These are phyloP conservation scores for Cudoniella acicularis DNA, from an alignment of 495 filamentous ascomycete genomes.

Conservation along the genomic window DNA sequence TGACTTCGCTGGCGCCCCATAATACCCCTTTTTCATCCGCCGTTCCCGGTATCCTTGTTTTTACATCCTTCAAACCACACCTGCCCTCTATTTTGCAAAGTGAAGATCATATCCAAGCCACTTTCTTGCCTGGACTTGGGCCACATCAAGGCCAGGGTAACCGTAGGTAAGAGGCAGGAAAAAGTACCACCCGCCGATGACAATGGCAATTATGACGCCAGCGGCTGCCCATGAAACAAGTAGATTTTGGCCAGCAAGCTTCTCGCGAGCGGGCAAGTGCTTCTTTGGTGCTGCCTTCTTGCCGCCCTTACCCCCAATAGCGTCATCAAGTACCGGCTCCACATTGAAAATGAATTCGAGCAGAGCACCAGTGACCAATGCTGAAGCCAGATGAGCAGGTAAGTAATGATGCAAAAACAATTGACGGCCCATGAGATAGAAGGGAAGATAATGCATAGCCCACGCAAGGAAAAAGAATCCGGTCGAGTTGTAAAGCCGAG, in stretches of 20 bases:
- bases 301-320: slow-evolving; percentile 43
- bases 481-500: slow-evolving; percentile 93
- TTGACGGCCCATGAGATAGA: slow-evolving; percentile 96
- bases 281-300: slow-evolving; percentile 47
- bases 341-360: slow-evolving; percentile 95
- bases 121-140: slow-evolving; percentile 78
- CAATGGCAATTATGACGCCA: slow-evolving; percentile 60
- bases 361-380: slow-evolving; percentile 92
- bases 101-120: slow-evolving; percentile 97
- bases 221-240: slow-evolving; percentile 74
- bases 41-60: neutral
- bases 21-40: neutral
- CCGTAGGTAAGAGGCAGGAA: slow-evolving; percentile 95
- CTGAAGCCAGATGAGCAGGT: slow-evolving; percentile 85
- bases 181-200: slow-evolving; percentile 81
- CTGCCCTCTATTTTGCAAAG: slow-evolving; percentile 78
- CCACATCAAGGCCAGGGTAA: slow-evolving; percentile 81
- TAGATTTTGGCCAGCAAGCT: slow-evolving; percentile 76
- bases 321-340: slow-evolving; percentile 59
- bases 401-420: slow-evolving; percentile 98
- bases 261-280: slow-evolving; percentile 70
- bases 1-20: neutral
- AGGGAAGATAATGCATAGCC: slow-evolving; percentile 96
- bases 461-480: slow-evolving; percentile 99
- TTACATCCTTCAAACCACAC: neutral